Evolutionary conservation across 2,329 filamentous ascomycete species (phyloP).

Genomic region (Myriosclerotinia duriaeana): DNA sequence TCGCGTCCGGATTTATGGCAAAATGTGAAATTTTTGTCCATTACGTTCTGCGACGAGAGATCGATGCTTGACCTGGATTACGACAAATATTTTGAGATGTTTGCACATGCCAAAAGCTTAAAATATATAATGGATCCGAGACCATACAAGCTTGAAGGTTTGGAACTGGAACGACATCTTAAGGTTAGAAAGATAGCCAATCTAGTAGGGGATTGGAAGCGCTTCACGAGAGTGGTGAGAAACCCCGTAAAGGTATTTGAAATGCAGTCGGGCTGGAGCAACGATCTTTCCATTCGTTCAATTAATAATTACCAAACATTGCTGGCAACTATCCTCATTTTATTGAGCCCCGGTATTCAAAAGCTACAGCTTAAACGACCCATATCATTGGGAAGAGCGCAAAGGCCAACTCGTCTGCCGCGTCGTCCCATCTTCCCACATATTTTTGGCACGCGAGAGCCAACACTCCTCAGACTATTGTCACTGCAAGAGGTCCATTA

Average conservation of each 20-base stretch:
- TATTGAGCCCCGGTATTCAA: not conserved
- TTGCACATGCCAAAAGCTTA: not conserved
- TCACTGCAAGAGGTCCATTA: not conserved
- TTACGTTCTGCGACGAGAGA: not conserved
- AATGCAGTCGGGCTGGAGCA: not conserved
- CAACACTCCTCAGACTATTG: not conserved
- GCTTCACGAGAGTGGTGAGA: not conserved
- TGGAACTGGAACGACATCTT: not conserved
- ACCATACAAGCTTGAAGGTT: not conserved
- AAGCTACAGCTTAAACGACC: not conserved
- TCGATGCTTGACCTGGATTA: not conserved
- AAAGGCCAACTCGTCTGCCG: too few species aligned
- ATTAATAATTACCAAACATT: not conserved
- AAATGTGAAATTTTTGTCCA: not conserved
- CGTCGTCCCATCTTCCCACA: fast-evolving
- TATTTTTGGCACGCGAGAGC: not conserved
- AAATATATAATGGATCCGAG: not conserved
- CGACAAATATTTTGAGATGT: not conserved
- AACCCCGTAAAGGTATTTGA: not conserved
- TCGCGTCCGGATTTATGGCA: not conserved
- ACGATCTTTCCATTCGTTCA: too few species aligned
- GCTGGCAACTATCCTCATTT: not conserved
- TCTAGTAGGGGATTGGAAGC: not conserved
- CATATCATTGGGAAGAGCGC: too few species aligned
- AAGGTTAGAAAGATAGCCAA: not conserved